These are phyloP conservation scores for Alternaria sp. DNA, from an alignment of 2,329 filamentous ascomycete species.

Conservation along the genomic window DNA sequence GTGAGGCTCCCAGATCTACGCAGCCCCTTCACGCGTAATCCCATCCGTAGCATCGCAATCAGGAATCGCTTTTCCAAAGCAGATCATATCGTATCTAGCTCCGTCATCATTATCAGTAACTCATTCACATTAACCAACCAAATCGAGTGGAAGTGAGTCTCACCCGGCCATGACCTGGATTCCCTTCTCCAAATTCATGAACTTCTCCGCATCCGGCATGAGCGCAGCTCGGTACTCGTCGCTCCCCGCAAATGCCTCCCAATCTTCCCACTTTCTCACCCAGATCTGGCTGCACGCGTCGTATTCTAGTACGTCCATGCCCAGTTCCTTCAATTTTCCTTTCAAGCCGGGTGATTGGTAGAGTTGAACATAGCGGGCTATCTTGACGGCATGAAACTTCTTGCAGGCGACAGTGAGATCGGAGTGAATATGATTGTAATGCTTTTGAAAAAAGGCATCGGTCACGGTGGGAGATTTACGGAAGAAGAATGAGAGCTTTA, in stretches of 20 bases:
- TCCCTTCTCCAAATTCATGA: constrained; percentile 36
- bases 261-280: constrained; percentile 36
- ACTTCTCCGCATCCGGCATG: constrained; percentile 35
- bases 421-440: too few relatives aligned
- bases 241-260: constrained; percentile 31
- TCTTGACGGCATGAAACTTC: too few relatives aligned
- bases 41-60: constrained; percentile 34
- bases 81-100: constrained; percentile 30
- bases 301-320: constrained; percentile 20
- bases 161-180: constrained; percentile 42
- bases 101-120: not conserved
- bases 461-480: too few relatives aligned
- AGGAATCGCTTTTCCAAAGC: constrained; percentile 38
- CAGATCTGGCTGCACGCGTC: constrained; percentile 37
- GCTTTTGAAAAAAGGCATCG: too few relatives aligned
- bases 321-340: not conserved
- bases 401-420: too few relatives aligned
- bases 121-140: too few relatives aligned
- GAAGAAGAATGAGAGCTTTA: too few relatives aligned
- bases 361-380: too few relatives aligned
- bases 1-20: not conserved
- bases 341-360: not conserved
- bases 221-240: constrained; percentile 32
- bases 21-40: constrained; percentile 15
- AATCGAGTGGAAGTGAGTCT: not conserved